These are phyloP conservation scores for Diaporthe nobilis DNA, from an alignment of 2,329 filamentous ascomycete genomes.

Conservation along the genomic window DNA sequence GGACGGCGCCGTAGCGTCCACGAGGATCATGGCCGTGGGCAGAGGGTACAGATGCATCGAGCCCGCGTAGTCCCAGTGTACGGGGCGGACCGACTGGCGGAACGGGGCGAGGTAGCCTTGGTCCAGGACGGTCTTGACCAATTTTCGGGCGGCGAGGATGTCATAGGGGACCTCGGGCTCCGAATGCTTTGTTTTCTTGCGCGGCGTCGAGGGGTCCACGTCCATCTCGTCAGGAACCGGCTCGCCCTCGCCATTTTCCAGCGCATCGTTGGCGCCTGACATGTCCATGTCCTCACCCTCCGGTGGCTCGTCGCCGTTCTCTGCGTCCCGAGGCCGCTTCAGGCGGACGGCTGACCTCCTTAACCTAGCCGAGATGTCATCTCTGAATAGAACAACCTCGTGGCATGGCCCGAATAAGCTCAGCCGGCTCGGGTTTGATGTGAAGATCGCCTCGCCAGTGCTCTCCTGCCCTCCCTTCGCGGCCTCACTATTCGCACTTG, in stretches of 20 bases:
- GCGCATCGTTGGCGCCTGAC: conserved; percentile 47
- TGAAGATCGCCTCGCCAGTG: conserved; percentile 85
- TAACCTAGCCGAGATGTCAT: conserved; percentile 86
- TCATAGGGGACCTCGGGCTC: conserved; percentile 59
- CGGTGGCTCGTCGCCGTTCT: conserved; percentile 41
- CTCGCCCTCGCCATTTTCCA: conserved; percentile 45
- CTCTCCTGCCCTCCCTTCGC: conserved; percentile 62
- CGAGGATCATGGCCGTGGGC: conserved; percentile 85
- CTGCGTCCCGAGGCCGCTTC: conserved; percentile 57
- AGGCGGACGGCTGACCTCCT: conserved; percentile 83
- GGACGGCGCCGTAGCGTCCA: conserved; percentile 84
- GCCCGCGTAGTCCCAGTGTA: conserved; percentile 89
- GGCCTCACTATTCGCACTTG: conserved; percentile 80
- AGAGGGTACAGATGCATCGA: conserved; percentile 88
- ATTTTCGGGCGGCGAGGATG: conserved; percentile 75
- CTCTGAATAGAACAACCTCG: conserved; percentile 88
- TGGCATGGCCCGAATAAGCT: conserved; percentile 89
- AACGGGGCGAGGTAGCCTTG: conserved; percentile 93
- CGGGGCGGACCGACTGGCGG: conserved; percentile 80
- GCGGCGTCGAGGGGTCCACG: conserved; percentile 52
- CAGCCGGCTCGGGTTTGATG: conserved; percentile 86
- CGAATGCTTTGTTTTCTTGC: conserved; percentile 36
- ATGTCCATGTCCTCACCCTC: conserved; percentile 51
- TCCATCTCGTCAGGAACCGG: conserved; percentile 55
- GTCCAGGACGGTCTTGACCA: conserved; percentile 93